phyloP scores from a whole-genome alignment of 179 eudicot species.

The Sideroxylon spinosum region DNA sequence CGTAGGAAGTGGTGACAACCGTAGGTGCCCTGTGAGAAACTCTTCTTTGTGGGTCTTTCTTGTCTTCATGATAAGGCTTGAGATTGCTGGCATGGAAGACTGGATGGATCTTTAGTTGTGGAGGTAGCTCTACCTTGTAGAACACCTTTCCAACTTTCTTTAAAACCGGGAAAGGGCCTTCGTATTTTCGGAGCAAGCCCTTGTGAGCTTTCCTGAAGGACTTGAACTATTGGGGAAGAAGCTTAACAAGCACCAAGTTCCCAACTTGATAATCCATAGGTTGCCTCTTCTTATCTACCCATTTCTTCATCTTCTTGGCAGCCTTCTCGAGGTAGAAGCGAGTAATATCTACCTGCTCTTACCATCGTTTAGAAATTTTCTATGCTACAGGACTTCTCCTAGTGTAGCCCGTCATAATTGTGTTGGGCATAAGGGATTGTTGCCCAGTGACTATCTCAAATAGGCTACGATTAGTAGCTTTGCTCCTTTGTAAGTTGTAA shows the following conservation, averaged over 20 bases:
- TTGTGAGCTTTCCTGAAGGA: not conserved
- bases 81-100: not conserved
- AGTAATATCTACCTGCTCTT: not conserved
- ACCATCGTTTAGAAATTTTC: not conserved
- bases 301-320: not conserved
- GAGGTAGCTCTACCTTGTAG: not conserved
- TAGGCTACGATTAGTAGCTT: not conserved
- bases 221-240: not conserved
- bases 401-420: not conserved
- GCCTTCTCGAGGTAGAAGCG: not conserved
- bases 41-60: no score
- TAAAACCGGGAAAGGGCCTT: not conserved
- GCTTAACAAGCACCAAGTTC: not conserved
- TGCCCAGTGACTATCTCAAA: not conserved
- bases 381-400: not conserved
- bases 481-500: not conserved
- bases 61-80: not conserved
- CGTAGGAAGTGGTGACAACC: no score
- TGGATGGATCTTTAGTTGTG: not conserved
- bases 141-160: not conserved
- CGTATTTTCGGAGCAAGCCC: not conserved
- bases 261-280: not conserved
- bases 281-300: not conserved
- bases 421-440: not conserved
- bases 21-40: no score